phyloP scores from a whole-genome alignment of 768 basidiomycete genomes.

The Pleurotus pulmonarius region DNA sequence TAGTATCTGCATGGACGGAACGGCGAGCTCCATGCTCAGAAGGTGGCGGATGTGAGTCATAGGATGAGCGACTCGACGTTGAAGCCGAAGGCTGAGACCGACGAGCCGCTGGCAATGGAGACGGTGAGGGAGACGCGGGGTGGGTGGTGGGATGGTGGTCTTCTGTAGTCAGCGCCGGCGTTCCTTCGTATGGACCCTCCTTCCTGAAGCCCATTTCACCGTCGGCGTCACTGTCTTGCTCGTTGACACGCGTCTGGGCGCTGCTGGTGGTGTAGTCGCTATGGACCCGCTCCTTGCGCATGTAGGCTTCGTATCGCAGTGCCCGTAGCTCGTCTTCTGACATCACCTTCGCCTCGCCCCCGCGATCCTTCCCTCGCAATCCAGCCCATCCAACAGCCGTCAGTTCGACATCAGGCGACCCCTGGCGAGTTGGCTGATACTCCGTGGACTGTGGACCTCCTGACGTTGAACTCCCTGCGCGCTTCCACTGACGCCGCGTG shows the following conservation, averaged over 20 bases:
- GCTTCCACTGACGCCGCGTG: conserved; percentile 31
- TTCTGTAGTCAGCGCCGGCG: conserved; percentile 1
- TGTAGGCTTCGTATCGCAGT: conserved; percentile 35
- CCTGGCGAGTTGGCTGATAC: conserved; percentile 32
- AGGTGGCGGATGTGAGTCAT: conserved; percentile 26
- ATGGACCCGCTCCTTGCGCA: conserved; percentile 28
- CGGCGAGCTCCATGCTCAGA: conserved; percentile 20
- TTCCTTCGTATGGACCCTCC: neutral
- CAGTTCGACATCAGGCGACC: conserved; percentile 12
- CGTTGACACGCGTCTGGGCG: conserved; percentile 16
- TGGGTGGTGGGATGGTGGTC: conserved; percentile 16
- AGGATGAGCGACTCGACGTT: neutral
- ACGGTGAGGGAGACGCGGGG: neutral
- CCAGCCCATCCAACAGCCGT: neutral
- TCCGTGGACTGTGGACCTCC: conserved; percentile 9
- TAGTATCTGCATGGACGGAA: conserved; percentile 16
- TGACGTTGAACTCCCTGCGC: conserved; percentile 11
- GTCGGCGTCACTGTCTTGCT: conserved; percentile 5
- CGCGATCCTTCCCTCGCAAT: conserved; percentile 13
- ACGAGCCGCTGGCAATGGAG: neutral
- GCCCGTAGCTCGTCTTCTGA: conserved; percentile 36
- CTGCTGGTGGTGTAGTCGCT: conserved; percentile 31
- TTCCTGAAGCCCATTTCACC: neutral
- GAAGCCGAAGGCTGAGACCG: neutral
- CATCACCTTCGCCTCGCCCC: conserved; percentile 18